phyloP scores from a whole-genome alignment of 495 filamentous ascomycete species.

The Glarea lozoyensis region DNA sequence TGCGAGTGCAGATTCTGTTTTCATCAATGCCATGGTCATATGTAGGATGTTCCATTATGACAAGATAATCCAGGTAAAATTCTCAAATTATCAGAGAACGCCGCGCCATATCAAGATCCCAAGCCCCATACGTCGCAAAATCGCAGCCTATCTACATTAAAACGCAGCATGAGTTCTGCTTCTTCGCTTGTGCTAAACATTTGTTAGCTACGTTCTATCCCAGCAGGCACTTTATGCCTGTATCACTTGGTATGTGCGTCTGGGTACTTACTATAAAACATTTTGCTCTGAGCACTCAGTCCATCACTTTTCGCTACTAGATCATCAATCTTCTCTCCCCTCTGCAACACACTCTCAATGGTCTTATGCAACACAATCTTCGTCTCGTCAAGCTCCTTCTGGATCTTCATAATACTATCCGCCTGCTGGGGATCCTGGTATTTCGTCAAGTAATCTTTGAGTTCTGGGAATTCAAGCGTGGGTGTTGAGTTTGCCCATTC shows the following conservation, averaged over 20 bases:
- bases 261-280: constrained; percentile 75
- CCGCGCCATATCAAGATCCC: not conserved
- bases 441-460: constrained; percentile 77
- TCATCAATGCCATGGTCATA: constrained; percentile 15
- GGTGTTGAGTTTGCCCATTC: constrained; percentile 39
- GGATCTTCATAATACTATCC: constrained; percentile 89
- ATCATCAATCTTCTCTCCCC: constrained; percentile 86
- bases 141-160: constrained; percentile 52
- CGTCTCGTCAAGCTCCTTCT: constrained; percentile 94
- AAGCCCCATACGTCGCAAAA: not conserved
- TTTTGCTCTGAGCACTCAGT: constrained; percentile 82
- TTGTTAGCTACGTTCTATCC: constrained; percentile 17
- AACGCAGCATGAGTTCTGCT: constrained; percentile 90
- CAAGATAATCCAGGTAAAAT: constrained; percentile 10
- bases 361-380: constrained; percentile 97
- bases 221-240: not conserved
- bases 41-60: constrained; percentile 6
- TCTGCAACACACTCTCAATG: constrained; percentile 81
- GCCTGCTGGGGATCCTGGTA: constrained; percentile 87
- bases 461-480: constrained; percentile 50
- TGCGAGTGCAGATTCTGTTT: constrained; percentile 8
- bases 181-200: constrained; percentile 60
- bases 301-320: constrained; percentile 84
- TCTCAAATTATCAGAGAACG: constrained; percentile 6
- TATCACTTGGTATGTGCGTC: too few species aligned